A percentile compares a stretch with the other conserved stretches of the same genome.
phyloP scores from a whole-genome alignment of 1,284 basidiomycete genomes.

The Marasmius tenuissimus region DNA sequence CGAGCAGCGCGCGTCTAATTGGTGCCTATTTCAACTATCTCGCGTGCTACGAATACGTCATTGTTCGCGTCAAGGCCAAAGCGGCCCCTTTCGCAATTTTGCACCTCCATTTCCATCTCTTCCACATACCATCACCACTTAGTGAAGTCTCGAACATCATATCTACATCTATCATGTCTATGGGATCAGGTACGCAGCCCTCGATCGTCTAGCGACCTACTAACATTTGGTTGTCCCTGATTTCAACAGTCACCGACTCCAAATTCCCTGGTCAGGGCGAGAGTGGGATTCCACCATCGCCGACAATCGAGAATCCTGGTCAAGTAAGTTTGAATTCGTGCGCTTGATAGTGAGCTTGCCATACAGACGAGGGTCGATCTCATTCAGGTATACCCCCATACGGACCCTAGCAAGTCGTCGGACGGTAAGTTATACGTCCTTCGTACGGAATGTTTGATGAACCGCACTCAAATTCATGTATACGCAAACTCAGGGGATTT shows the following conservation, averaged over 20 bases:
- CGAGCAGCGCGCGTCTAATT: too few relatives aligned
- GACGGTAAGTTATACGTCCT: conserved; percentile 13
- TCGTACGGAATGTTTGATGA: neutral
- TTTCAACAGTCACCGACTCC: conserved; percentile 25
- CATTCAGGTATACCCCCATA: conserved; percentile 32
- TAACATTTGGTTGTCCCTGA: neutral
- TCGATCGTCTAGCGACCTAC: neutral
- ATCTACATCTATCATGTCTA: neutral
- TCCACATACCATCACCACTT: neutral
- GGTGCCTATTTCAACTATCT: too few relatives aligned
- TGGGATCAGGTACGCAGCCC: neutral
- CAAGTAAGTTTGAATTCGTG: conserved; percentile 19
- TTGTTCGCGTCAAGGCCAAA: too few relatives aligned
- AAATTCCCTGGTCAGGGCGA: conserved; percentile 29
- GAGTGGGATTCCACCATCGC: conserved; percentile 28
- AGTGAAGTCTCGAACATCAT: neutral
- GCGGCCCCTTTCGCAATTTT: too few relatives aligned
- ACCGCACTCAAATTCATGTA: neutral
- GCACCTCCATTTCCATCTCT: neutral
- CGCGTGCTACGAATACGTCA: too few relatives aligned
- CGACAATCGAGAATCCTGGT: conserved; percentile 35
- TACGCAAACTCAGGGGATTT: conserved; percentile 4
- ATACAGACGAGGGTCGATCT: neutral
- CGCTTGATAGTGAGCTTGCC: neutral
- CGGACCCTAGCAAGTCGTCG: conserved; percentile 24